These are phyloP conservation scores for Rhizophlyctis rosea DNA, from an alignment of 192 early-diverging fungal species.

Conservation along the genomic window DNA sequence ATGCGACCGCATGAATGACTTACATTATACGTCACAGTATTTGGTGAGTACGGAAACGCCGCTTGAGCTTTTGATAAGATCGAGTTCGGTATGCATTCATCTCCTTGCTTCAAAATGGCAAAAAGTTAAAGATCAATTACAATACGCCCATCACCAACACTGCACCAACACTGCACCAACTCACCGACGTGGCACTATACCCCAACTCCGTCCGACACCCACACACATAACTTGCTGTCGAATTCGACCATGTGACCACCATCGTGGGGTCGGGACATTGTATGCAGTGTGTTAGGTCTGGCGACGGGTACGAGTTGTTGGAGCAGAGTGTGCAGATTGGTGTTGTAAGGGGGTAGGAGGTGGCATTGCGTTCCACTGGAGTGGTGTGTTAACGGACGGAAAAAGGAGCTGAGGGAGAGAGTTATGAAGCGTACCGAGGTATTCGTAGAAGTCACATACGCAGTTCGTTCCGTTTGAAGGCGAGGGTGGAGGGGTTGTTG, in stretches of 20 bases:
- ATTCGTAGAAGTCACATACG: conserved; percentile 4
- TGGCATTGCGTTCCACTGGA: conserved; percentile 27
- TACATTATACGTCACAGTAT: conserved; percentile 11
- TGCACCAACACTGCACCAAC: background rate
- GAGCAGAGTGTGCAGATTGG: conserved; percentile 31
- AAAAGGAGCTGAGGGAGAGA: background rate
- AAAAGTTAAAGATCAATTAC: background rate
- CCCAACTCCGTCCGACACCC: conserved; percentile 33
- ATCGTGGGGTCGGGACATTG: conserved; percentile 38
- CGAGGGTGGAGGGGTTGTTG: background rate
- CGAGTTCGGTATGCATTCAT: conserved; percentile 21
- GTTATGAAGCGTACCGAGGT: conserved; percentile 13
- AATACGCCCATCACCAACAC: background rate
- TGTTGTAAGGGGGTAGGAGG: conserved; percentile 13
- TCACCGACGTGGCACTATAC: conserved; percentile 21
- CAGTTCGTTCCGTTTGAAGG: conserved; percentile 16
- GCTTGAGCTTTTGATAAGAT: background rate
- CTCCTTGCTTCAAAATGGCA: conserved; percentile 15
- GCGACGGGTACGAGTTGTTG: conserved; percentile 25
- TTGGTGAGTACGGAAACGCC: conserved; percentile 8
- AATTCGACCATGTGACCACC: conserved; percentile 12
- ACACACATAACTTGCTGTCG: conserved; percentile 29
- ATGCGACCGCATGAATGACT: background rate
- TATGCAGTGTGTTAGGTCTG: conserved; percentile 31
- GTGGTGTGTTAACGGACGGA: background rate